Evolutionary conservation across 306 rosid species (phyloP).

Genomic region (Citrullus colocynthis): DNA sequence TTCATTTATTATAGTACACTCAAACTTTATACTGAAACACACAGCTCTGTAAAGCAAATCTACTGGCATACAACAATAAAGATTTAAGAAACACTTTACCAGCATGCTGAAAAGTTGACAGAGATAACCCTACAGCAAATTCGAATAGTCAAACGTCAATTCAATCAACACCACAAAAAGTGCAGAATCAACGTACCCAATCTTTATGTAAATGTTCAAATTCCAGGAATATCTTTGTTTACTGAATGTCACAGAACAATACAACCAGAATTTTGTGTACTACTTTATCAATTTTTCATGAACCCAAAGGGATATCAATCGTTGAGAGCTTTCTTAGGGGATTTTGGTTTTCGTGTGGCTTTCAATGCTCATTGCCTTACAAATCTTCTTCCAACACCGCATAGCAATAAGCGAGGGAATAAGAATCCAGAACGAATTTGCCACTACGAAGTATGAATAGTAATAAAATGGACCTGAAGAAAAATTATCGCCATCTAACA

Average conservation of each 20-base stretch:
- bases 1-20: not conserved
- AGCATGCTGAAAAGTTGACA: not conserved
- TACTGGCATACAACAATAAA: not conserved
- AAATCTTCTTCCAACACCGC: slow-evolving; percentile 73
- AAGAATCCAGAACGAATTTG: slow-evolving; percentile 61
- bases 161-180: not conserved
- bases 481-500: slow-evolving; percentile 71
- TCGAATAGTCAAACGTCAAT: not conserved
- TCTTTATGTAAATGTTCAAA: not conserved
- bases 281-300: not conserved
- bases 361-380: slow-evolving; percentile 34
- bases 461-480: slow-evolving; percentile 47
- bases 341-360: slow-evolving; percentile 53
- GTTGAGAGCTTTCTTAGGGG: slow-evolving; percentile 23
- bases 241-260: not conserved
- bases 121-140: not conserved
- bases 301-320: not conserved
- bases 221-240: not conserved
- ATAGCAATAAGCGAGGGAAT: slow-evolving; percentile 50
- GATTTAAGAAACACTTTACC: not conserved
- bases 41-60: not conserved
- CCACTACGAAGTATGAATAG: slow-evolving; percentile 59
- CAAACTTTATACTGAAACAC: not conserved
- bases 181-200: not conserved
- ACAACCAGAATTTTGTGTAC: not conserved